Evolutionary conservation across 805 yeast species (phyloP).

Genomic region (Candida schatavii): DNA sequence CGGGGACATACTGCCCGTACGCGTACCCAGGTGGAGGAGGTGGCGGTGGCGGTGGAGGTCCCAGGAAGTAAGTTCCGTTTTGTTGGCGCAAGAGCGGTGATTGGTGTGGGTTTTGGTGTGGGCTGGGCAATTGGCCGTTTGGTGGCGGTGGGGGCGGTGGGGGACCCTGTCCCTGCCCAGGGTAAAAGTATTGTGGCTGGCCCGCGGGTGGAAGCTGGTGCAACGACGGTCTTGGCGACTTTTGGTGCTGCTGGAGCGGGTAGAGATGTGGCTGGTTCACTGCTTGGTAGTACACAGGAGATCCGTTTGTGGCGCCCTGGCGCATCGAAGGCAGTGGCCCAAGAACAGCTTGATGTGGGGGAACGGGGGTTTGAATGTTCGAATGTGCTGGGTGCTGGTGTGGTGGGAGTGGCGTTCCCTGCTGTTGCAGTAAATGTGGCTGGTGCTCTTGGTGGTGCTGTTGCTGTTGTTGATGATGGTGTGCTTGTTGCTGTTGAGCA

Average conservation of each 20-base stretch:
- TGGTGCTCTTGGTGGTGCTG: conserved; percentile 7
- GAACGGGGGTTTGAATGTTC: background rate
- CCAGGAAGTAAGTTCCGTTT: conserved; percentile 3
- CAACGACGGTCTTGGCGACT: background rate
- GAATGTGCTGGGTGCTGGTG: conserved; percentile 3
- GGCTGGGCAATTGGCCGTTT: conserved; percentile 2
- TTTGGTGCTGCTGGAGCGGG: background rate
- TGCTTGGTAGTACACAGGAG: conserved; percentile 5
- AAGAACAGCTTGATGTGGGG: background rate
- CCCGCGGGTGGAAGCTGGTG: conserved; percentile 4
- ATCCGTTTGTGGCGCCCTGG: background rate
- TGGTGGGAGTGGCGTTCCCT: background rate
- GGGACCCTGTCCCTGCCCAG: background rate
- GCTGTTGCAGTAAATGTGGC: conserved; percentile 18
- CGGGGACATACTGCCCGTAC: conserved; percentile 36
- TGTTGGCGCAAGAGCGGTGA: conserved; percentile 3
- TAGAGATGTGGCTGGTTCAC: conserved; percentile 10
- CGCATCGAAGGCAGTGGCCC: conserved; percentile 8
- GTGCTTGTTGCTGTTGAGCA: conserved; percentile 9
- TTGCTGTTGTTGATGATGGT: conserved; percentile 14
- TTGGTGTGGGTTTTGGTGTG: conserved; percentile 2
- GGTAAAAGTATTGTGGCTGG: conserved; percentile 5
- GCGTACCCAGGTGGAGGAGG: conserved; percentile 36
- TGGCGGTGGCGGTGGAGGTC: conserved; percentile 10
- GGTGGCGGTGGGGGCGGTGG: conserved; percentile 7